These are phyloP conservation scores for Xylaria sp. DNA, from an alignment of 2,329 filamentous ascomycete genomes.

Conservation along the genomic window DNA sequence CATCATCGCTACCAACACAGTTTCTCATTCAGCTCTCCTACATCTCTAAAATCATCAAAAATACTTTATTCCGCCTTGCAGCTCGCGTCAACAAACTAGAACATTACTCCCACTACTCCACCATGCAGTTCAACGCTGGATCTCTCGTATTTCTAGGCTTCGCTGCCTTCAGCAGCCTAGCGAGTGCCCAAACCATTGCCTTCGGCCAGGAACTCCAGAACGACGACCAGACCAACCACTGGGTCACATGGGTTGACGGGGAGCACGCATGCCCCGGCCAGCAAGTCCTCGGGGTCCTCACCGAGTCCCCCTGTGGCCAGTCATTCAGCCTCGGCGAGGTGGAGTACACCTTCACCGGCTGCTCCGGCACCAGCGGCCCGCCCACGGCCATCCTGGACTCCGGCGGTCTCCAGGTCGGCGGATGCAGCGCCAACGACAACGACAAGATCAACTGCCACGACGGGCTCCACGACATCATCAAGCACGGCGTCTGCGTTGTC, in stretches of 20 bases:
- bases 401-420: conserved; percentile 34
- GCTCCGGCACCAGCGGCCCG: conserved; percentile 25
- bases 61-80: conserved; percentile 2
- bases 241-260: conserved; percentile 35
- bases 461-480: conserved; percentile 37
- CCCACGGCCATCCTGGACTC: conserved; percentile 36
- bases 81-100: conserved; percentile 1
- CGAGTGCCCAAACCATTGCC: conserved; percentile 29
- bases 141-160: conserved; percentile 36
- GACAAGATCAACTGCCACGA: conserved; percentile 38
- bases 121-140: conserved; percentile 30
- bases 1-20: background rate
- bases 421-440: conserved; percentile 15
- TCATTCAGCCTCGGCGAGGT: conserved; percentile 32
- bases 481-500: conserved; percentile 34
- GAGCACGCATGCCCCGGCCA: conserved; percentile 33
- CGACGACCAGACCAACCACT: conserved; percentile 40
- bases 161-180: conserved; percentile 33
- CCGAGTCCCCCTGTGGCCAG: conserved; percentile 30
- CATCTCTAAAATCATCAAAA: background rate
- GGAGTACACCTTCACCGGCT: conserved; percentile 33
- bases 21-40: background rate
- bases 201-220: conserved; percentile 37
- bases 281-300: conserved; percentile 27
- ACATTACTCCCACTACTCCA: conserved; percentile 11